Conservation (phyloP, 306 rosid genomes). For the Corylus heterophylla region DNA sequence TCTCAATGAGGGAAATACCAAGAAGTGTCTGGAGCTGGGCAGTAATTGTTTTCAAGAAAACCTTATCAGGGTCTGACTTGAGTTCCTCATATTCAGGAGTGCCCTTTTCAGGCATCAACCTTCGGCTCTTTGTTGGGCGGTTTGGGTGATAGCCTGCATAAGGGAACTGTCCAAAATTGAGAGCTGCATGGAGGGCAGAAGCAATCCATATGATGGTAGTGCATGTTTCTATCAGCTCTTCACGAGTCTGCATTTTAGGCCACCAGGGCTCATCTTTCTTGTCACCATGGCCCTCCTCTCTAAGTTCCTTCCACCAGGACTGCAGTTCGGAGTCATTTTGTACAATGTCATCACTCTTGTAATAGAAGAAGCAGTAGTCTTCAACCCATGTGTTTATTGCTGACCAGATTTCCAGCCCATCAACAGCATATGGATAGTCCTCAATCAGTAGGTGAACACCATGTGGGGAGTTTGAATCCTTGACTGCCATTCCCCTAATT, state of each 20-base stretch:
- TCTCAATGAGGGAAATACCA: conserved; percentile 45
- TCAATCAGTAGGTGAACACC: conserved; percentile 42
- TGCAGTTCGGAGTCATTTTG: conserved; percentile 47
- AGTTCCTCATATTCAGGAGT: conserved; percentile 47
- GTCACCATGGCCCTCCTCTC: conserved; percentile 62
- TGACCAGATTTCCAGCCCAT: conserved; percentile 67
- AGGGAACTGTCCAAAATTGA: conserved; percentile 63
- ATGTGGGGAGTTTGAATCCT: conserved; percentile 36
- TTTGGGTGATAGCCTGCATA: conserved; percentile 50
- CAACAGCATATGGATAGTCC: conserved; percentile 67
- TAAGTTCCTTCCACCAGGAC: conserved; percentile 64
- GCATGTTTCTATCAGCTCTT: conserved; percentile 42
- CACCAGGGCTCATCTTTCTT: conserved; percentile 65
- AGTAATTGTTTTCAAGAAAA: conserved; percentile 47
- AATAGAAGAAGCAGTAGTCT: conserved; percentile 52
- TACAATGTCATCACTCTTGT: conserved; percentile 31
- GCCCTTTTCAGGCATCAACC: conserved; percentile 50
- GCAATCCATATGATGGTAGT: conserved; percentile 58
- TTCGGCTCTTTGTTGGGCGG: conserved; percentile 51
- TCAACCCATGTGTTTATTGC: conserved; percentile 57
- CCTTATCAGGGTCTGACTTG: conserved; percentile 42
- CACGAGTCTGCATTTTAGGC: conserved; percentile 48
- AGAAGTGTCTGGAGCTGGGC: conserved; percentile 46
- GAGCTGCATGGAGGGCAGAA: conserved; percentile 63
- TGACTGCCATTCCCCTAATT: conserved; percentile 55